Evolutionary conservation across 164 flowering plant species (phyloP).

Genomic region (Liriodendron chinense): DNA sequence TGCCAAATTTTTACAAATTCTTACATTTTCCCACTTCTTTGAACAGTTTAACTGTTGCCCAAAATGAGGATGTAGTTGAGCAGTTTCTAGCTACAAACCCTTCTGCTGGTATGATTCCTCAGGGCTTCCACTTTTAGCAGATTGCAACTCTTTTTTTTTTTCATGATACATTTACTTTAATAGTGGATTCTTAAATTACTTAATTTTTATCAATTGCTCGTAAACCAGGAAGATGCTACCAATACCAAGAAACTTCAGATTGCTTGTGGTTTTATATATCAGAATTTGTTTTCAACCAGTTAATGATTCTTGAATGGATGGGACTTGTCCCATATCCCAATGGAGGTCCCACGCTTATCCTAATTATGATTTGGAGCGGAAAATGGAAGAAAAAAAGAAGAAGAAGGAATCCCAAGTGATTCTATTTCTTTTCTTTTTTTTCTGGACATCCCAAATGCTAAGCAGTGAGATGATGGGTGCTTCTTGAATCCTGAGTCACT

Average conservation of each 20-base stretch:
- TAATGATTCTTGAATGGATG: neutral
- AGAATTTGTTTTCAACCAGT: neutral
- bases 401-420: no score
- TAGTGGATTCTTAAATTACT: neutral
- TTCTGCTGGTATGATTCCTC: constrained; percentile 52
- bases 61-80: constrained; percentile 83
- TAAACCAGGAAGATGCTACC: neutral
- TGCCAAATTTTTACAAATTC: neutral
- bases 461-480: no score
- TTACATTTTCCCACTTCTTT: constrained; percentile 5
- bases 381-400: no score
- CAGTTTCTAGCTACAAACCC: constrained; percentile 60
- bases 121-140: neutral
- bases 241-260: neutral
- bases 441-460: no score
- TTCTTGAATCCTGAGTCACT: no score
- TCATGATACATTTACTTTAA: no score
- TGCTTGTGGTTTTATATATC: neutral
- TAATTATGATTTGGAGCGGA: no score
- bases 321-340: neutral
- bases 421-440: no score
- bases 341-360: neutral
- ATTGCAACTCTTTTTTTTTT: neutral
- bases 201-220: neutral
- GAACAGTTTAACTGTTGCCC: constrained; percentile 75